Evolutionary conservation across 345 rosid genomes (phyloP).

Genomic region (Raphanus raphanistrum): DNA sequence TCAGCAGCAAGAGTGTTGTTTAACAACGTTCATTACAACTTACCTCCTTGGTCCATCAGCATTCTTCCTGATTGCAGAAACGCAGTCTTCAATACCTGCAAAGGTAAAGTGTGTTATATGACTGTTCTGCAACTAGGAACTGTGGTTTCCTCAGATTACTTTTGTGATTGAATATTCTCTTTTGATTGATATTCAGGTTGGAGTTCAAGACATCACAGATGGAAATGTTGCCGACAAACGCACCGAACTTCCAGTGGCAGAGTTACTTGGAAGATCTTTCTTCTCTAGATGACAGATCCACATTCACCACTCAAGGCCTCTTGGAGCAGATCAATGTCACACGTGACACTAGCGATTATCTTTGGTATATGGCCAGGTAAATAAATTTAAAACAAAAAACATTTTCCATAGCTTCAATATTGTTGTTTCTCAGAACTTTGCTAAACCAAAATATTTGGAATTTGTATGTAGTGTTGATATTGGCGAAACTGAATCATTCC

Average conservation of each 20-base stretch:
- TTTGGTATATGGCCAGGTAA: slow-evolving; percentile 95
- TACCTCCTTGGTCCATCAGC: slow-evolving; percentile 99
- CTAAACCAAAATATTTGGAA: background rate
- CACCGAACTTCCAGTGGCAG: slow-evolving; percentile 70
- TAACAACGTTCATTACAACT: slow-evolving; percentile 93
- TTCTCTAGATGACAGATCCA: slow-evolving; percentile 62
- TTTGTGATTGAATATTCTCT: background rate
- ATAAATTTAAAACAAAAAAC: background rate
- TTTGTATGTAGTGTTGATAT: slow-evolving; percentile 66
- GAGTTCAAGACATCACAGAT: slow-evolving; percentile 91
- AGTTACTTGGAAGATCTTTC: slow-evolving; percentile 84
- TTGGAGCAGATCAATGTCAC: slow-evolving; percentile 92
- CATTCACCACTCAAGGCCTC: slow-evolving; percentile 69
- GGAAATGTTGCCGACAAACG: slow-evolving; percentile 78
- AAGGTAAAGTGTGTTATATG: slow-evolving; percentile 52
- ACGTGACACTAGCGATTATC: slow-evolving; percentile 82
- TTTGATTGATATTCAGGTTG: slow-evolving; percentile 53
- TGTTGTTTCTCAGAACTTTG: background rate
- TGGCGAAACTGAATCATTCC: slow-evolving; percentile 74
- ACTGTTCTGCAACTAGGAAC: background rate
- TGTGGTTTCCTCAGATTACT: no score
- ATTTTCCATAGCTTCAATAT: slow-evolving; percentile 6
- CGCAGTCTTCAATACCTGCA: slow-evolving; percentile 94
- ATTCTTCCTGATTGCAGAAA: slow-evolving; percentile 98
- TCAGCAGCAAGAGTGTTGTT: slow-evolving; percentile 79